Evolutionary conservation across 352 stramenopile genomes (phyloP).

Genomic region (Globisporangium spinosum): DNA sequence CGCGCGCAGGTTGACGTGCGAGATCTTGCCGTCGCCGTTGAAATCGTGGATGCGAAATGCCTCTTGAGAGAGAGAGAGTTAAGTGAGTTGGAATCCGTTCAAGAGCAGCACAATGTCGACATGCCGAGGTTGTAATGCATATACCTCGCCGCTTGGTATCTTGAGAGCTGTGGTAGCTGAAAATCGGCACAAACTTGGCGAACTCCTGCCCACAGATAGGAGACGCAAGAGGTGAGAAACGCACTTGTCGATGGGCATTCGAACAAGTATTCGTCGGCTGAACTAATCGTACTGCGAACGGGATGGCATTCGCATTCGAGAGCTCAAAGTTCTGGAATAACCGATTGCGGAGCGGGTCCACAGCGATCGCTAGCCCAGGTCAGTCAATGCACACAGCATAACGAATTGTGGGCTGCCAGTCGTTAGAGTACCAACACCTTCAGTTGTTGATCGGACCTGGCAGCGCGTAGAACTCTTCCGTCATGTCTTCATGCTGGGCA

Average conservation of each 20-base stretch:
- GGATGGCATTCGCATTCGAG: slow-evolving; percentile 25
- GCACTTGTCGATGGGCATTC: no score
- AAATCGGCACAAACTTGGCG: slow-evolving; percentile 41
- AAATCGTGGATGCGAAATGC: slow-evolving; percentile 74
- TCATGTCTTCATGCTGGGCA: slow-evolving; percentile 45
- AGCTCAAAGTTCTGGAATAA: slow-evolving; percentile 46
- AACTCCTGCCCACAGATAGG: slow-evolving; percentile 31
- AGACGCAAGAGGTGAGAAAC: no score
- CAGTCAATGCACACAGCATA: neutral
- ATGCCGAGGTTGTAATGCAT: no score
- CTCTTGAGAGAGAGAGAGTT: slow-evolving; percentile 20
- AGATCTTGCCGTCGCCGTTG: slow-evolving; percentile 69
- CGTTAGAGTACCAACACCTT: neutral
- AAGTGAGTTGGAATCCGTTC: neutral
- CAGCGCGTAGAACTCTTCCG: slow-evolving; percentile 48
- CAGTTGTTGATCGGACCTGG: slow-evolving; percentile 14
- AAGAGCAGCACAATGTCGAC: neutral
- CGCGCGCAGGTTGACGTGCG: slow-evolving; percentile 38
- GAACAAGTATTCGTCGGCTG: no score
- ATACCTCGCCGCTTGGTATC: slow-evolving; percentile 50
- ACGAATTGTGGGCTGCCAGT: neutral
- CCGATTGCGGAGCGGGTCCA: slow-evolving; percentile 43
- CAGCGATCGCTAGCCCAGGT: slow-evolving; percentile 22
- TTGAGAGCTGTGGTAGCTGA: slow-evolving; percentile 56
- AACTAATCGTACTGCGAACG: slow-evolving; percentile 29